A percentile compares a stretch with the other conserved stretches of the same genome.
These are phyloP conservation scores for Diaporthe sp. DNA, from an alignment of 2,329 filamentous ascomycete species.

Conservation along the genomic window DNA sequence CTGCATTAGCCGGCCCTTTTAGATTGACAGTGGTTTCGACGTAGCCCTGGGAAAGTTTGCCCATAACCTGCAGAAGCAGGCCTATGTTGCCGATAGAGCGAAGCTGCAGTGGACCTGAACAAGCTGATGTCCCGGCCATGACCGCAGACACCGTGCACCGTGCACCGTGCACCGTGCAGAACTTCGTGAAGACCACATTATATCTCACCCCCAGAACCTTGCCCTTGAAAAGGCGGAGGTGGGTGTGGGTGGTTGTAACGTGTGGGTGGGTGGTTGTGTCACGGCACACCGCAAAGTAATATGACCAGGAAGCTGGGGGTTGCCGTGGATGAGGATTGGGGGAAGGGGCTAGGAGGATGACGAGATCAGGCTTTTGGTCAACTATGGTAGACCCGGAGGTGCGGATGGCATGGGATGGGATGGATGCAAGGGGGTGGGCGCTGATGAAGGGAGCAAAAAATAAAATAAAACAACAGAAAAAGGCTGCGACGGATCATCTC, in stretches of 20 bases:
- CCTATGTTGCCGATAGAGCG: conserved; percentile 10
- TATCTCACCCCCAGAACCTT: conserved; percentile 13
- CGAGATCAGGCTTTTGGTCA: conserved; percentile 29
- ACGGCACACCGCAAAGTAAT: background rate
- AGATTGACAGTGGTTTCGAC: conserved; percentile 26
- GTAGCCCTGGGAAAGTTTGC: conserved; percentile 16
- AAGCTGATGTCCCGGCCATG: background rate
- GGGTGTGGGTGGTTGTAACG: background rate
- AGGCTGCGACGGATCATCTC: conserved; percentile 14
- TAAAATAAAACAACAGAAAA: no score
- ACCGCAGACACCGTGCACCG: conserved; percentile 1
- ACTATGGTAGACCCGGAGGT: conserved; percentile 1
- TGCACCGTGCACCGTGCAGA: background rate
- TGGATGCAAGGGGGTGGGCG: conserved; percentile 27
- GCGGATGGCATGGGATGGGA: conserved; percentile 4
- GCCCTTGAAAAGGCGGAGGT: background rate
- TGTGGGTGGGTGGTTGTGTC: conserved; percentile 7
- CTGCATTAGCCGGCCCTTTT: conserved; percentile 24
- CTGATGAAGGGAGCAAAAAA: conserved; percentile 7
- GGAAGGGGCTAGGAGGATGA: conserved; percentile 3
- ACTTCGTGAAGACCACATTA: background rate
- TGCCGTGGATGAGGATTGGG: background rate
- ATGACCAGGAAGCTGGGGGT: background rate
- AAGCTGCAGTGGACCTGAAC: background rate
- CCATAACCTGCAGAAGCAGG: background rate